Conservation (phyloP, 768 basidiomycete species). For the Boletellus ananiceps region DNA sequence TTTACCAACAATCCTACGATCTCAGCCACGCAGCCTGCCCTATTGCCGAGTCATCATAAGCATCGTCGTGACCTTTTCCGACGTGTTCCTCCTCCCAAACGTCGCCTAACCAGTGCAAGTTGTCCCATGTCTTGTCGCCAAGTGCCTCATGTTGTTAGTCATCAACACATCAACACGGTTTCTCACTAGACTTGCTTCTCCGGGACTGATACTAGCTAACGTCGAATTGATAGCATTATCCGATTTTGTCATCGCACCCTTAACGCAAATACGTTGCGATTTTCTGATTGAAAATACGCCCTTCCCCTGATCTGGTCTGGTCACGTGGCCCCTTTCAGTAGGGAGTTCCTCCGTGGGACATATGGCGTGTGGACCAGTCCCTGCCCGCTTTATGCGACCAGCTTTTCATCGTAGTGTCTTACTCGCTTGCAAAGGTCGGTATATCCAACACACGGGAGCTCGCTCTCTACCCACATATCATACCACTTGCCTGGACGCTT, state of each 20-base stretch:
- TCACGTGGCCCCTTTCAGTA: too few relatives aligned
- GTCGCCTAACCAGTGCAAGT: neutral
- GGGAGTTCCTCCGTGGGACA: too few relatives aligned
- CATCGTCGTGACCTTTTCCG: neutral
- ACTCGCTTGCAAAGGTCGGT: neutral
- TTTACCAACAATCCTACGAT: neutral
- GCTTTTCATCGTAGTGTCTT: neutral
- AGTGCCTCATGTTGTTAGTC: conserved; percentile 12
- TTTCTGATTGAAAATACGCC: too few relatives aligned
- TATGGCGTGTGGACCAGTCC: too few relatives aligned
- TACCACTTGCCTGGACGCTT: conserved; percentile 11
- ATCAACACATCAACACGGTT: neutral
- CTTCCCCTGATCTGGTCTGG: neutral
- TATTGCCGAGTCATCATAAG: neutral
- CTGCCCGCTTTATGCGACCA: too few relatives aligned
- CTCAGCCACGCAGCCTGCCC: neutral
- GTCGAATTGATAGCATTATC: neutral
- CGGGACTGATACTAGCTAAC: neutral
- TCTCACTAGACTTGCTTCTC: neutral
- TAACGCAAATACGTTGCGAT: too few relatives aligned
- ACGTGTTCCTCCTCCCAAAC: neutral
- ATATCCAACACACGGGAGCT: neutral
- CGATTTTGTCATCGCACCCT: neutral
- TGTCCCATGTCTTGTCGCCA: conserved; percentile 7
- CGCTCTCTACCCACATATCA: neutral